phyloP scores from a whole-genome alignment of 1,284 basidiomycete genomes.

The Melampsora medusae region DNA sequence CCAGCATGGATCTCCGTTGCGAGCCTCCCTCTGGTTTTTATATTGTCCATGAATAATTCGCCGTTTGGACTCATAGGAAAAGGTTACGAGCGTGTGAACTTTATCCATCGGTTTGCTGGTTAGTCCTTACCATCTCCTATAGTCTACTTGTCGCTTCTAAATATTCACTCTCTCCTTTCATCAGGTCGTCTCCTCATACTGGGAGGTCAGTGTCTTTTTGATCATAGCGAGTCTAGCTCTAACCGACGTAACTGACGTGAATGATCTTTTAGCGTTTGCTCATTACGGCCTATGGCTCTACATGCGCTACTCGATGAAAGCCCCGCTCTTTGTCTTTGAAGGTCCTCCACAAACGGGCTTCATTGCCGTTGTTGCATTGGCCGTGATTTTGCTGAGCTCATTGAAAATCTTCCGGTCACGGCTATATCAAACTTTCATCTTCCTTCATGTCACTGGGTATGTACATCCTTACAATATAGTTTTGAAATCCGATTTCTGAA shows the following conservation, averaged over 20 bases:
- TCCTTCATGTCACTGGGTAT: constrained; percentile 20
- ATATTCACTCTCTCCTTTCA: too few relatives aligned
- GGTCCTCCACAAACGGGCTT: constrained; percentile 3
- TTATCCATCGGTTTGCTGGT: constrained; percentile 38
- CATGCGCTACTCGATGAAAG: constrained; percentile 2
- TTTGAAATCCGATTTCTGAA: not conserved
- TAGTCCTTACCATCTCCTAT: not conserved
- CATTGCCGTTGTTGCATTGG: constrained; percentile 1
- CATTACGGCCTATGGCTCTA: not conserved
- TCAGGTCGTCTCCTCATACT: too few relatives aligned
- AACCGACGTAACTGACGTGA: not conserved
- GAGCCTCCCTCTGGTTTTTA: constrained; percentile 26
- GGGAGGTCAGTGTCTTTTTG: too few relatives aligned
- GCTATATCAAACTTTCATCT: constrained; percentile 18
- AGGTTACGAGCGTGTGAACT: constrained; percentile 31
- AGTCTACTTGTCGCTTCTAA: too few relatives aligned
- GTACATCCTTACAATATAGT: not conserved
- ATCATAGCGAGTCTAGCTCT: too few relatives aligned
- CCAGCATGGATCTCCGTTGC: constrained; percentile 19
- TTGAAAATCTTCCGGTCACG: constrained; percentile 5
- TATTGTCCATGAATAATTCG: constrained; percentile 37
- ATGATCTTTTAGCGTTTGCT: too few relatives aligned
- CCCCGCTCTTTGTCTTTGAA: not conserved
- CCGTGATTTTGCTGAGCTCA: not conserved
- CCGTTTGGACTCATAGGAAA: constrained; percentile 19